Base-by-base conservation (phyloP, 2,329 filamentous ascomycete species). In the Botryotinia globosa region DNA sequence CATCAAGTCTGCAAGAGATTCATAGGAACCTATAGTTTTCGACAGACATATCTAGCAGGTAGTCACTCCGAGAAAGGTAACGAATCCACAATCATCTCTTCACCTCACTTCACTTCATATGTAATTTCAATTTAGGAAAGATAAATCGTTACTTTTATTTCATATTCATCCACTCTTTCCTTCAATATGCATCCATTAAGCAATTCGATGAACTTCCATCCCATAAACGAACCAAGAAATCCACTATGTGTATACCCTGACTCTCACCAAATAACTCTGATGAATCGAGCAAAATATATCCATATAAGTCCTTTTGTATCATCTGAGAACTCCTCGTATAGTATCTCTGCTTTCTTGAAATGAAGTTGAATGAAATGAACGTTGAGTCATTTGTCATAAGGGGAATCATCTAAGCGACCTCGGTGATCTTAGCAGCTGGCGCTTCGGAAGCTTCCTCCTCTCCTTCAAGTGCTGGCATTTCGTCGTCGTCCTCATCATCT, bases 401-500 rank as follows among this genome's bases (percentile, higher is more conserved):
- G 25, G 32, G 39, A 45, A 42, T 44, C 20, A 69, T 77, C 75
- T 80, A 81, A 74, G 75, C 74, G 68, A 81, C 74, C 74, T 81
- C 80, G 71, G 79, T 76, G 68, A 80, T 81, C 79, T 80, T 85
- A 79, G 84, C 83, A 29, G 61, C 61, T 32, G 42, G 37, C 25
- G 39, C 84, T 83, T 58, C 64, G 3, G 18, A 42, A n/a, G 48
- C 51, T 67, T 85, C 85, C 56, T 86, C 87, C 74, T 90, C 89
- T 42, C 87, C 90, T 82, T 93, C 91, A 67, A 97, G 89, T 77
- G 89, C 89, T 73, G 94, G 94, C 90, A 97, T 94, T n/a, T 95
- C 93, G 6, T 94, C 92, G 69, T 93, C 91, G 54, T 90, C 88
- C 1, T 90, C 89, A 20, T 80, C 79, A 51, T 79, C 80, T 8